Evolutionary conservation across 2,329 filamentous ascomycete genomes (phyloP).

Genomic region (Helminthosporium solani): DNA sequence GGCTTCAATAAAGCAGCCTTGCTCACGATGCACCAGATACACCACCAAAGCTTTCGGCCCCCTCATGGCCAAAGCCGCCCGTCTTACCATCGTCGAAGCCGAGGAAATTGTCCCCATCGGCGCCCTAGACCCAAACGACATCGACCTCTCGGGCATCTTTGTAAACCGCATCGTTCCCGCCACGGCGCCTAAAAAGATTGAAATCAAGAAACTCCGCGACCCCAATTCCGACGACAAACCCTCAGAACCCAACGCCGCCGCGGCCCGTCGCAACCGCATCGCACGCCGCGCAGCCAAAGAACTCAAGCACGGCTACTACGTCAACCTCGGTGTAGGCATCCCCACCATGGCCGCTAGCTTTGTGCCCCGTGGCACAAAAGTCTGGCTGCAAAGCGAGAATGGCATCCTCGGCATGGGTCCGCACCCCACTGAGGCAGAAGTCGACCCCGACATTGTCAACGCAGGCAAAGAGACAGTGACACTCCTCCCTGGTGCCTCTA

Average conservation of each 20-base stretch:
- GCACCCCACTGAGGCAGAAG: constrained; percentile 59
- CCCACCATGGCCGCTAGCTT: constrained; percentile 86
- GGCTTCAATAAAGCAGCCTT: neutral
- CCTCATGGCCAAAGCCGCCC: constrained; percentile 83
- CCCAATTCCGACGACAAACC: constrained; percentile 9
- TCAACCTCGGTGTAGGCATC: constrained; percentile 89
- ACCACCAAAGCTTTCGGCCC: constrained; percentile 42
- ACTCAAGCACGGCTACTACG: constrained; percentile 94
- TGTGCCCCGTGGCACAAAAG: constrained; percentile 60
- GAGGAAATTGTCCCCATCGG: constrained; percentile 89
- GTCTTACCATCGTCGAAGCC: constrained; percentile 90
- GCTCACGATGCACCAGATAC: constrained; percentile 22
- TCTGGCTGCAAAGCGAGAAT: constrained; percentile 58
- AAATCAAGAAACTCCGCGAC: constrained; percentile 47
- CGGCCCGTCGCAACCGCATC: constrained; percentile 67
- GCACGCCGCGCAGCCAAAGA: constrained; percentile 82
- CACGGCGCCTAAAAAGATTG: constrained; percentile 75
- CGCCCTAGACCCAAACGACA: constrained; percentile 77
- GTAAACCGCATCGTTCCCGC: constrained; percentile 85
- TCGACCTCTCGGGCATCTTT: constrained; percentile 89
- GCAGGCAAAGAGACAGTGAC: constrained; percentile 93
- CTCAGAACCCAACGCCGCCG: constrained; percentile 17
- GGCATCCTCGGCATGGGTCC: constrained; percentile 50
- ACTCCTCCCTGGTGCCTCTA: constrained; percentile 73
- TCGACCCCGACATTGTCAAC: constrained; percentile 88